Conservation (phyloP, 2,329 filamentous ascomycete species). For the Herpotrichia juniperi region DNA sequence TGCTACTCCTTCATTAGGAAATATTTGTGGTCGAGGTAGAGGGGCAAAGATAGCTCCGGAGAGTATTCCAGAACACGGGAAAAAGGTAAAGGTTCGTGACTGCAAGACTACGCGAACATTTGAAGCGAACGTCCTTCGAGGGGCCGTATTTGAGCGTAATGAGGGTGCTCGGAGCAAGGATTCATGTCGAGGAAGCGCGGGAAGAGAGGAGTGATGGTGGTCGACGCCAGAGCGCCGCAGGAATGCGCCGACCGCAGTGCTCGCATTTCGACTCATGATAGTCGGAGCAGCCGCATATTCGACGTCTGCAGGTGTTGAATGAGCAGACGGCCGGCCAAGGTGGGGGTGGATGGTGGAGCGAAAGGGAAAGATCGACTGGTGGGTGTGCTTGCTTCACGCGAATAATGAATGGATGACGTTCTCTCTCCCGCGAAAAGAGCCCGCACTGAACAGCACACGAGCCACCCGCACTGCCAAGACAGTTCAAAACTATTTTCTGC, state of each 20-base stretch:
- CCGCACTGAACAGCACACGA: too few relatives aligned
- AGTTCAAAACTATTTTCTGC: slow-evolving; percentile 22
- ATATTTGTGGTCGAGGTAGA: slow-evolving; percentile 11
- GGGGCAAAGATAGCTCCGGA: slow-evolving; percentile 15
- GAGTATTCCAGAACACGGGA: slow-evolving; percentile 16
- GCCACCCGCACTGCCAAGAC: slow-evolving; percentile 10
- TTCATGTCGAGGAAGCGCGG: slow-evolving; percentile 21
- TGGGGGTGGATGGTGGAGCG: slow-evolving; percentile 12
- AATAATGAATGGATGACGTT: slow-evolving; percentile 2
- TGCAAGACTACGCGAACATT: slow-evolving; percentile 6
- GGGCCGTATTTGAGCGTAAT: slow-evolving; percentile 6
- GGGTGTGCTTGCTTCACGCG: neutral
- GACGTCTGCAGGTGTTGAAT: slow-evolving; percentile 10
- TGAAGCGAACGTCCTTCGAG: slow-evolving; percentile 17
- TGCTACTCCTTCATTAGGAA: slow-evolving; percentile 27
- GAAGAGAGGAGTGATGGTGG: slow-evolving; percentile 25
- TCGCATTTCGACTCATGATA: slow-evolving; percentile 55
- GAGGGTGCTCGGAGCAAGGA: slow-evolving; percentile 12
- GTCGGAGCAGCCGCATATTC: slow-evolving; percentile 40
- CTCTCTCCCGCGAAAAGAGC: slow-evolving; percentile 10
- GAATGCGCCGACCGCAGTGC: slow-evolving; percentile 40
- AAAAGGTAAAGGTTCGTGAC: neutral
- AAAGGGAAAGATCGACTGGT: slow-evolving; percentile 5
- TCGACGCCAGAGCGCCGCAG: slow-evolving; percentile 38
- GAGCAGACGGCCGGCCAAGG: slow-evolving; percentile 7